phyloP scores from a whole-genome alignment of 2,329 filamentous ascomycete genomes.

The Ceratocystis papillata region DNA sequence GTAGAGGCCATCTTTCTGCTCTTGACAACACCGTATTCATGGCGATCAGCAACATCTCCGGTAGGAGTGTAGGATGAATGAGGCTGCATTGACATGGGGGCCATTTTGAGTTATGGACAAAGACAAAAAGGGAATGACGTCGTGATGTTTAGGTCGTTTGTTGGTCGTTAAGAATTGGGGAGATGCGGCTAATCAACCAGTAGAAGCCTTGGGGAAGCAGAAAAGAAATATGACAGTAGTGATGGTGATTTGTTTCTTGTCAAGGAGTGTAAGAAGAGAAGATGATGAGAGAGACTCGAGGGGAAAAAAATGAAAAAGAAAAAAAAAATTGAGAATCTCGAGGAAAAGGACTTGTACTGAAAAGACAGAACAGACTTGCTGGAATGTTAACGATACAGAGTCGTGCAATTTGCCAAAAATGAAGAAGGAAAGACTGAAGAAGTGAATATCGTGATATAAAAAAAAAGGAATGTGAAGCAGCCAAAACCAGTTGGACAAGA shows the following conservation, averaged over 20 bases:
- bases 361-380: constrained; percentile 7
- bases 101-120: constrained; percentile 33
- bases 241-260: not conserved
- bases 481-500: constrained; percentile 27
- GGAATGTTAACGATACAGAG: not conserved
- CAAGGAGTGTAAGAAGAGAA: constrained; percentile 13
- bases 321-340: not conserved
- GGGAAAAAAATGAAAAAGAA: not conserved
- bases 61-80: constrained; percentile 40
- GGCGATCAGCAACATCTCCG: constrained; percentile 46
- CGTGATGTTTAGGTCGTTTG: constrained; percentile 24
- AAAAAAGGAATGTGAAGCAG: constrained; percentile 23
- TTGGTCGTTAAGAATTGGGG: constrained; percentile 17
- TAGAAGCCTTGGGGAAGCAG: not conserved
- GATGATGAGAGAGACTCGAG: constrained; percentile 8
- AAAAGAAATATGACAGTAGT: not conserved
- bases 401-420: not conserved
- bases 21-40: constrained; percentile 52
- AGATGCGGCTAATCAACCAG: constrained; percentile 13
- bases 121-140: not conserved
- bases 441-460: constrained; percentile 14
- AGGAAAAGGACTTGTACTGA: constrained; percentile 5
- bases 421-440: constrained; percentile 3
- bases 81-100: constrained; percentile 34
- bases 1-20: constrained; percentile 58